Conservation (phyloP, 768 basidiomycete species). For the Tremella mesenterica region DNA sequence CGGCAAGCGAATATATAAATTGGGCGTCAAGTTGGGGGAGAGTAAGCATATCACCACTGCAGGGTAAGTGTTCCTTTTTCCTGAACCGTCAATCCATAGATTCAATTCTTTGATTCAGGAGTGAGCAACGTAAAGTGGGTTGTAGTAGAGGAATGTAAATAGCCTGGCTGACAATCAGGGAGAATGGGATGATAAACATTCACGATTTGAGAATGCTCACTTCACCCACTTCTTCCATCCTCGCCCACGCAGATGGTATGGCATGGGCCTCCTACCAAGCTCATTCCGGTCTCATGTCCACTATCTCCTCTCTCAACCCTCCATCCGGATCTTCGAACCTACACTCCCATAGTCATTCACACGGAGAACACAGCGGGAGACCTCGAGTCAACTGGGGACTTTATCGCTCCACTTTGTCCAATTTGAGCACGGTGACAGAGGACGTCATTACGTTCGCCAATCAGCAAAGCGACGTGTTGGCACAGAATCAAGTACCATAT, state of each 20-base stretch:
- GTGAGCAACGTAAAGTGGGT: no score
- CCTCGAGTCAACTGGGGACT: constrained; percentile 14
- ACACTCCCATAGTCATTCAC: background rate
- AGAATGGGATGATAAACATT: constrained; percentile 29
- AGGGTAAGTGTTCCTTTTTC: constrained; percentile 18
- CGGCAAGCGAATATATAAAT: constrained; percentile 7
- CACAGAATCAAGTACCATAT: constrained; percentile 18
- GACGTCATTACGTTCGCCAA: constrained; percentile 14
- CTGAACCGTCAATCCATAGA: no score
- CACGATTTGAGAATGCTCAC: constrained; percentile 26
- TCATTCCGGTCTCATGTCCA: constrained; percentile 35
- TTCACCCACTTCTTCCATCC: constrained; percentile 7
- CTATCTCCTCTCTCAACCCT: constrained; percentile 12
- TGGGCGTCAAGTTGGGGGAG: constrained; percentile 32
- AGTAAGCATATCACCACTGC: constrained; percentile 28
- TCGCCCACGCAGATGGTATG: constrained; percentile 26
- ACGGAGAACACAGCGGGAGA: background rate
- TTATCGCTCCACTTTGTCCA: constrained; percentile 12
- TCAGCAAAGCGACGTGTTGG: constrained; percentile 6
- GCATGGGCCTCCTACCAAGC: constrained; percentile 27
- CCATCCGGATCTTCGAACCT: background rate
- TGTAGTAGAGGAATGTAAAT: no score
- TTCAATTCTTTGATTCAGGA: no score
- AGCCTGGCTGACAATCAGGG: constrained; percentile 12
- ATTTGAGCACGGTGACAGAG: constrained; percentile 10